These are phyloP conservation scores for Apiospora marii DNA, from an alignment of 2,329 filamentous ascomycete genomes.

Conservation along the genomic window DNA sequence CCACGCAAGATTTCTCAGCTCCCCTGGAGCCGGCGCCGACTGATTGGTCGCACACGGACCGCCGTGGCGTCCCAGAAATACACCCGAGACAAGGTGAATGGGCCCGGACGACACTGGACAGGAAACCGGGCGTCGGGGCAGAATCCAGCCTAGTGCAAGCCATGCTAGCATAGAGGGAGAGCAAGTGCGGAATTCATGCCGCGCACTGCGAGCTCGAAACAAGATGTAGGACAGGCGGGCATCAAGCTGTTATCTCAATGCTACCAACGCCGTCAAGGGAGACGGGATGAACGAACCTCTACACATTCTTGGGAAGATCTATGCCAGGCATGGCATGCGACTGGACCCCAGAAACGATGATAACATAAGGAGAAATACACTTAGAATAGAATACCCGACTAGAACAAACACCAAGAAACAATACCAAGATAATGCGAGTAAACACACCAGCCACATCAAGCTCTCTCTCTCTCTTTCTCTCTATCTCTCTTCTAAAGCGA, in stretches of 20 bases:
- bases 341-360: background rate
- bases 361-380: background rate
- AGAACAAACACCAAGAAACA: background rate
- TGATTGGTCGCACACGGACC: background rate
- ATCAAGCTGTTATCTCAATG: background rate
- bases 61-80: constrained; percentile 11
- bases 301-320: background rate
- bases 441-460: background rate
- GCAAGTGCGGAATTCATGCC: background rate
- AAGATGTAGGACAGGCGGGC: background rate
- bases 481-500: background rate
- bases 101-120: background rate
- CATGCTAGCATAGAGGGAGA: background rate
- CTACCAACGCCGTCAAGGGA: background rate
- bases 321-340: background rate
- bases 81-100: constrained; percentile 1
- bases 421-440: background rate
- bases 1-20: background rate
- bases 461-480: too few relatives aligned
- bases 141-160: background rate
- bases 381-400: background rate
- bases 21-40: background rate
- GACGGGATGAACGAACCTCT: background rate
- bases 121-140: background rate
- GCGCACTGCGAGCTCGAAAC: background rate